Conservation (phyloP, 176 grass and related monocot species). For the Tuctoria greenei region DNA sequence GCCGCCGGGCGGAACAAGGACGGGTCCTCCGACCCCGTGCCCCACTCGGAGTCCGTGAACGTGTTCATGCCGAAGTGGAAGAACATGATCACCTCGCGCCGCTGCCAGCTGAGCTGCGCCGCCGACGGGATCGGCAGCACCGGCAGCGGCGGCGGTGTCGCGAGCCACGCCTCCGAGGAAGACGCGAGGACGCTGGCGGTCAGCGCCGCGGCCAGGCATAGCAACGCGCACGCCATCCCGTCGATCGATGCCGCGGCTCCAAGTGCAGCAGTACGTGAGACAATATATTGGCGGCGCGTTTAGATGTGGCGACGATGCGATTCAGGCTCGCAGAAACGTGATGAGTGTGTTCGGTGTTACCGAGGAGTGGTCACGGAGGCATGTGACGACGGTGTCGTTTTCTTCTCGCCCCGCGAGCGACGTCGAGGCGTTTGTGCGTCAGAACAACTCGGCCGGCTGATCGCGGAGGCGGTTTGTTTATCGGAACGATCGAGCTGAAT, state of each 20-base stretch:
- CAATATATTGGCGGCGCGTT: background rate
- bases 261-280: background rate
- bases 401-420: background rate
- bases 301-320: background rate
- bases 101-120: slow-evolving; percentile 81
- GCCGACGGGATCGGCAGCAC: slow-evolving; percentile 64
- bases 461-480: background rate
- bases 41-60: slow-evolving; percentile 85
- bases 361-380: background rate
- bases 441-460: background rate
- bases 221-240: background rate
- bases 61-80: slow-evolving; percentile 99
- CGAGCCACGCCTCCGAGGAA: background rate
- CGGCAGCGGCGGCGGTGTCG: slow-evolving; percentile 64
- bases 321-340: background rate
- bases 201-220: background rate
- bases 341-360: background rate
- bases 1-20: slow-evolving; percentile 45
- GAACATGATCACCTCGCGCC: slow-evolving; percentile 94
- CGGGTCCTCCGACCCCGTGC: slow-evolving; percentile 61
- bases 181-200: background rate
- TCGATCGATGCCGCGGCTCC: background rate
- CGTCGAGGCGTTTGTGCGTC: background rate
- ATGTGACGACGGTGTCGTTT: background rate
- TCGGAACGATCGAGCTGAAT: background rate